Percentiles rank a stretch among this genome's conserved stretches.
These are phyloP conservation scores for Aspergillus chevalieri DNA, from an alignment of 2,329 filamentous ascomycete species.

Conservation along the genomic window DNA sequence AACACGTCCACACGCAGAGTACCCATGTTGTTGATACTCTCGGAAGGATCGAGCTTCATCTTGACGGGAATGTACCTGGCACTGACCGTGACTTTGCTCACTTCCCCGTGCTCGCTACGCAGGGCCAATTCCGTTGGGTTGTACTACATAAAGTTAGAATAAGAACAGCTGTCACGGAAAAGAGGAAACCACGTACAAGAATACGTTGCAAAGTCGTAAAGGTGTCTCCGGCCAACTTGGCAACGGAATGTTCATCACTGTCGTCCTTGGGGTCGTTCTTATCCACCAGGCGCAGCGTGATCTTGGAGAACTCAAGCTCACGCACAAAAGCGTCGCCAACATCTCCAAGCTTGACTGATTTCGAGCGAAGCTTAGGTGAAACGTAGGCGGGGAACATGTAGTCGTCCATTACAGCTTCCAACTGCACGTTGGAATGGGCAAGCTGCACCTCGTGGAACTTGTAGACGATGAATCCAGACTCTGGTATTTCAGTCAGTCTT, in stretches of 20 bases:
- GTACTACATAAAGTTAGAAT: conserved; percentile 52
- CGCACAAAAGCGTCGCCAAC: conserved; percentile 91
- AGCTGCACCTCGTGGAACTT: conserved; percentile 87
- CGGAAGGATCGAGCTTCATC: conserved; percentile 88
- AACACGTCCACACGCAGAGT: conserved; percentile 88
- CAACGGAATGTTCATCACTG: conserved; percentile 65
- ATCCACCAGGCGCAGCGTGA: conserved; percentile 80
- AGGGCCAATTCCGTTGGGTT: conserved; percentile 79
- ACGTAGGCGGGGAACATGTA: conserved; percentile 85
- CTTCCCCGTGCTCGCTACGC: conserved; percentile 67
- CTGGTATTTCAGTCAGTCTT: conserved; percentile 38
- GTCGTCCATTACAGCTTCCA: conserved; percentile 91
- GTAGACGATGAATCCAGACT: conserved; percentile 90
- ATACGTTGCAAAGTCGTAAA: conserved; percentile 82
- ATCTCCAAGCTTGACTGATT: conserved; percentile 72
- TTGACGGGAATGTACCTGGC: conserved; percentile 90
- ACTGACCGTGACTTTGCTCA: conserved; percentile 79
- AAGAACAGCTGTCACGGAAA: background rate
- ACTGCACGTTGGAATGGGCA: conserved; percentile 64
- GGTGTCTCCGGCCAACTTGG: conserved; percentile 77
- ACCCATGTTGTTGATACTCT: conserved; percentile 99
- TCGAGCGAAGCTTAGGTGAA: conserved; percentile 67
- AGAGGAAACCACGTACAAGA: conserved; percentile 53
- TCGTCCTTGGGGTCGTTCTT: conserved; percentile 68
- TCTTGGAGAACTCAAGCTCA: conserved; percentile 90